Conservation (phyloP, 164 flowering plant genomes). For the Stephania yunnanensis region DNA sequence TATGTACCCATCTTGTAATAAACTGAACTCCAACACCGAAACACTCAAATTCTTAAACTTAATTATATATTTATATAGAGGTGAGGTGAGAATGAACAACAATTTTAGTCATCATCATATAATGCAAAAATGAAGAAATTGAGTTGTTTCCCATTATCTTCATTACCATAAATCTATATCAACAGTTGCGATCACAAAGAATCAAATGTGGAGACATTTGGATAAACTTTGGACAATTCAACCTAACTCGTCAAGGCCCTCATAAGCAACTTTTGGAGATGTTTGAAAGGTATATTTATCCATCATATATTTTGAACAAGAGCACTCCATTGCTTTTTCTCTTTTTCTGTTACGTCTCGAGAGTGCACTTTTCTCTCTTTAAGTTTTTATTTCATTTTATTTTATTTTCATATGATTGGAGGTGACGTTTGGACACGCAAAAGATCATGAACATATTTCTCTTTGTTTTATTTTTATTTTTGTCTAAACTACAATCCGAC, state of each 20-base stretch:
- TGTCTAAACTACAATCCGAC: too few relatives aligned
- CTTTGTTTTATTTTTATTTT: too few relatives aligned
- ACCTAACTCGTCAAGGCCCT: not conserved
- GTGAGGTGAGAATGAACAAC: too few relatives aligned
- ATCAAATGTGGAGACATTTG: slow-evolving; percentile 1
- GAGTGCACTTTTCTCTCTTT: not conserved
- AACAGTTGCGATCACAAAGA: not conserved
- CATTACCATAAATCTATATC: not conserved
- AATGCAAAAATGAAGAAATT: not conserved
- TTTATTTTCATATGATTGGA: not conserved
- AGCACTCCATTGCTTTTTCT: not conserved
- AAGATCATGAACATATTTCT: not conserved
- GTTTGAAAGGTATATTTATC: not conserved
- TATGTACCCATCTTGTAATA: too few relatives aligned
- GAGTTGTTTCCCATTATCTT: not conserved
- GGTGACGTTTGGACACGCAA: not conserved
- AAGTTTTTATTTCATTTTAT: not conserved
- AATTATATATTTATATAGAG: too few relatives aligned
- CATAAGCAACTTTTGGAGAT: not conserved
- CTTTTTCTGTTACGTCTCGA: not conserved
- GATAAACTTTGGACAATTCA: not conserved
- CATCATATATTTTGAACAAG: not conserved
- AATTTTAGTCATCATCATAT: too few relatives aligned
- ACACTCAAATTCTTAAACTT: too few relatives aligned
- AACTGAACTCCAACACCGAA: too few relatives aligned